Evolutionary conservation across 805 yeast species (phyloP).

Genomic region (Candida qinlingensis): DNA sequence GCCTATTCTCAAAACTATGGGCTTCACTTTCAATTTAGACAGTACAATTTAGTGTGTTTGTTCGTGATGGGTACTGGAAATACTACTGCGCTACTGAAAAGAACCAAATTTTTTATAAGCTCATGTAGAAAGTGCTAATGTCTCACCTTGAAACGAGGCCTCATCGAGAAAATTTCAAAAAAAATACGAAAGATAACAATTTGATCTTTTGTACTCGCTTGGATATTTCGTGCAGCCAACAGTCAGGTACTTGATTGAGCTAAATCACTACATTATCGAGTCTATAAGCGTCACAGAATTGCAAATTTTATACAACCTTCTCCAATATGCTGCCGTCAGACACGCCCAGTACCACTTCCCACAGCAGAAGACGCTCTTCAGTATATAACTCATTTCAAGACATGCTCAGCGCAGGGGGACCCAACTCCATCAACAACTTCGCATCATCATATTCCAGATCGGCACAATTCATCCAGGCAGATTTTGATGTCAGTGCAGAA

Average conservation of each 20-base stretch:
- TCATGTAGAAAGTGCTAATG: too few species aligned
- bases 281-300: too few species aligned
- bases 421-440: slow-evolving; percentile 22
- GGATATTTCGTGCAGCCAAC: not conserved
- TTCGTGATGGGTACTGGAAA: too few species aligned
- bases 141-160: too few species aligned
- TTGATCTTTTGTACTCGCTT: not conserved
- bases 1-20: too few species aligned
- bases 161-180: too few species aligned
- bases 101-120: too few species aligned
- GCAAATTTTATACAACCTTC: not conserved
- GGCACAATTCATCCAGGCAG: slow-evolving; percentile 23
- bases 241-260: not conserved
- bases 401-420: slow-evolving; percentile 20
- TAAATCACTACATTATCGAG: too few species aligned
- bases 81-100: too few species aligned
- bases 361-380: slow-evolving; percentile 15
- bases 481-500: slow-evolving; percentile 21
- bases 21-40: too few species aligned
- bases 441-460: slow-evolving; percentile 24
- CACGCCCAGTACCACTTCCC: not conserved
- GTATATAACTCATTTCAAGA: slow-evolving; percentile 24
- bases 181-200: too few species aligned
- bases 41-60: too few species aligned
- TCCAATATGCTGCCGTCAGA: not conserved